These are phyloP conservation scores for Penicillium corylophilum DNA, from an alignment of 2,329 filamentous ascomycete species.

Conservation along the genomic window DNA sequence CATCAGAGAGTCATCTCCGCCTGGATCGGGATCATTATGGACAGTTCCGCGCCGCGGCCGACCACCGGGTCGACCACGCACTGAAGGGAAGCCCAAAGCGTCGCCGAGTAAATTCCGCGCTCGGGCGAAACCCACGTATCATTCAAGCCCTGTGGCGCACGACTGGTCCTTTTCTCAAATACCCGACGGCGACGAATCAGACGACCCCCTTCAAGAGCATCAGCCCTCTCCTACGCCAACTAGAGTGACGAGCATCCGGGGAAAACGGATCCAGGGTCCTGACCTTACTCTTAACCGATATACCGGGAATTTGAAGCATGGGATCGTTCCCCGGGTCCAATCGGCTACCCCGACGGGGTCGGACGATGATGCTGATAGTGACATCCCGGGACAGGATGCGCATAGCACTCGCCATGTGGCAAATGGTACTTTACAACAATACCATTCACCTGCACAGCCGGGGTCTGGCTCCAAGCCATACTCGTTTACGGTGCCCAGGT, in stretches of 20 bases:
- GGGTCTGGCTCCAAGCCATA: background rate
- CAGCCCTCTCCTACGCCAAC: constrained; percentile 34
- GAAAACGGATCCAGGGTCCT: constrained; percentile 15
- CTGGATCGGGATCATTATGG: constrained; percentile 40
- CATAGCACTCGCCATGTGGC: background rate
- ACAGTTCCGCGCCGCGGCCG: constrained; percentile 29
- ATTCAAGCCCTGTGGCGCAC: constrained; percentile 29
- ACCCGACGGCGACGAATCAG: constrained; percentile 41
- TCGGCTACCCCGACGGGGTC: constrained; percentile 5
- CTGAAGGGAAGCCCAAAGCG: constrained; percentile 22
- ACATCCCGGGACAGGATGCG: background rate
- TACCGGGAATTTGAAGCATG: background rate
- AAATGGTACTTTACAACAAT: background rate
- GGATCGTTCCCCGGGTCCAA: background rate
- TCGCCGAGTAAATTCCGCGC: constrained; percentile 17
- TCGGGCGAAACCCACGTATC: constrained; percentile 25
- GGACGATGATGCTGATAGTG: background rate
- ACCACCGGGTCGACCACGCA: constrained; percentile 26
- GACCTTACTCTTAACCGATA: background rate
- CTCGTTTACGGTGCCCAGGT: constrained; percentile 15
- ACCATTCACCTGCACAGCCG: constrained; percentile 3
- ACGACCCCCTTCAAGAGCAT: constrained; percentile 42
- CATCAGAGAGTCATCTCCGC: constrained; percentile 32
- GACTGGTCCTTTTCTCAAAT: constrained; percentile 40
- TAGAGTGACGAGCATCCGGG: constrained; percentile 20